Conservation (phyloP, 2,329 filamentous ascomycete species). For the Nemania serpens region DNA sequence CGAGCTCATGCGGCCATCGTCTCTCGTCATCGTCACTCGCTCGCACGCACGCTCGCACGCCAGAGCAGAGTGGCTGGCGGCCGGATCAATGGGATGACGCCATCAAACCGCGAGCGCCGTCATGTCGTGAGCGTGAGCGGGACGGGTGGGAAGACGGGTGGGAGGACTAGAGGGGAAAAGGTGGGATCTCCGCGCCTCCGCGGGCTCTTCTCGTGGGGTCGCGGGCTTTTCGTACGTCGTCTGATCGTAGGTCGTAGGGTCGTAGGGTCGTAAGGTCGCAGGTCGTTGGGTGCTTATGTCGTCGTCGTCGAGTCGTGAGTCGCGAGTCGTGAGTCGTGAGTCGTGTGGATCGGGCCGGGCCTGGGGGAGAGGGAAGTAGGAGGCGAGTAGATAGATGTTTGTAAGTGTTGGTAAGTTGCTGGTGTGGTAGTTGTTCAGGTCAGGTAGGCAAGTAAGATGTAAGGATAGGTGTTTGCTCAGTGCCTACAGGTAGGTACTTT, state of each 20-base stretch:
- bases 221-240: no score
- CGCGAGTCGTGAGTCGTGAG: not conserved
- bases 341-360: constrained; percentile 1
- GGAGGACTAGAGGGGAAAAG: not conserved
- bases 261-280: no score
- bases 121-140: constrained; percentile 29
- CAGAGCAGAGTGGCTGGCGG: constrained; percentile 36
- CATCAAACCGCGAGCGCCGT: constrained; percentile 33
- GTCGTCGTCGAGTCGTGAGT: constrained; percentile 11
- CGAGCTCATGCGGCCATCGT: constrained; percentile 71
- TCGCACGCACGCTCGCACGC: constrained; percentile 27
- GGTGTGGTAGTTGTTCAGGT: not conserved
- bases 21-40: constrained; percentile 64
- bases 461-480: no score
- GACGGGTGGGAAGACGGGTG: not conserved
- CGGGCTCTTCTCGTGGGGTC: no score
- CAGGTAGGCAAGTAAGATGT: no score
- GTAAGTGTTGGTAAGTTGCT: not conserved
- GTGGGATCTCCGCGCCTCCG: no score
- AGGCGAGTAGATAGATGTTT: not conserved
- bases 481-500: no score
- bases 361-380: constrained; percentile 1
- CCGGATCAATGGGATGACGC: constrained; percentile 36
- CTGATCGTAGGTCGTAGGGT: no score
- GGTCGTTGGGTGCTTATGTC: no score